A percentile compares a stretch with the other conserved stretches of the same genome.
Conservation (phyloP, 2,329 filamentous ascomycete genomes). For the Penicillium sp. region DNA sequence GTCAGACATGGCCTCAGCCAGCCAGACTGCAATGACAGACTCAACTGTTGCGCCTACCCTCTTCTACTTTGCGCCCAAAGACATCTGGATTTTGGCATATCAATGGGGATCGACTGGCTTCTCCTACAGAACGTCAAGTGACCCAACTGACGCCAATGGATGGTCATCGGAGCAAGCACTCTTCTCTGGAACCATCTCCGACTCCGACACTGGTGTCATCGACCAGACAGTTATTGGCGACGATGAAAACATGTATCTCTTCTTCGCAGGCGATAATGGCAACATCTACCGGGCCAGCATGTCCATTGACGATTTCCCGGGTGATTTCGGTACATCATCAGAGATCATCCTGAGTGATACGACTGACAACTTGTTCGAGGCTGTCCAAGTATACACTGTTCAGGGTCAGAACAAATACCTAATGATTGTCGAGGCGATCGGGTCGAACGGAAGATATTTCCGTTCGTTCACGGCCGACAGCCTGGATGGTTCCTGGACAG, state of each 20-base stretch:
- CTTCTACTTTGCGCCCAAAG: slow-evolving; percentile 54
- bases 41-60: slow-evolving; percentile 60
- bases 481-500: slow-evolving; percentile 59
- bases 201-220: slow-evolving; percentile 56
- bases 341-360: slow-evolving; percentile 55
- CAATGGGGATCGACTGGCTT: slow-evolving; percentile 61
- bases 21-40: slow-evolving; percentile 53
- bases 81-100: not conserved
- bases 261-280: slow-evolving; percentile 68
- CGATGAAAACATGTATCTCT: slow-evolving; percentile 62
- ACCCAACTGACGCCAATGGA: slow-evolving; percentile 58
- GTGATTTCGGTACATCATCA: slow-evolving; percentile 56
- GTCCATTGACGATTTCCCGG: slow-evolving; percentile 63
- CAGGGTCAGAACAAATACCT: not conserved
- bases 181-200: slow-evolving; percentile 56
- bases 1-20: slow-evolving; percentile 51
- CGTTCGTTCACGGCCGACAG: slow-evolving; percentile 64
- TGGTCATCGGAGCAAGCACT: slow-evolving; percentile 58
- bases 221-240: slow-evolving; percentile 67
- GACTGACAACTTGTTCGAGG: not conserved
- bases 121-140: slow-evolving; percentile 59
- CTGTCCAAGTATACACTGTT: not conserved
- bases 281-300: slow-evolving; percentile 66
- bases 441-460: slow-evolving; percentile 61
- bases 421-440: slow-evolving; percentile 23